Conservation (phyloP, 2,329 filamentous ascomycete genomes). For the Aspergillus calidoustus region DNA sequence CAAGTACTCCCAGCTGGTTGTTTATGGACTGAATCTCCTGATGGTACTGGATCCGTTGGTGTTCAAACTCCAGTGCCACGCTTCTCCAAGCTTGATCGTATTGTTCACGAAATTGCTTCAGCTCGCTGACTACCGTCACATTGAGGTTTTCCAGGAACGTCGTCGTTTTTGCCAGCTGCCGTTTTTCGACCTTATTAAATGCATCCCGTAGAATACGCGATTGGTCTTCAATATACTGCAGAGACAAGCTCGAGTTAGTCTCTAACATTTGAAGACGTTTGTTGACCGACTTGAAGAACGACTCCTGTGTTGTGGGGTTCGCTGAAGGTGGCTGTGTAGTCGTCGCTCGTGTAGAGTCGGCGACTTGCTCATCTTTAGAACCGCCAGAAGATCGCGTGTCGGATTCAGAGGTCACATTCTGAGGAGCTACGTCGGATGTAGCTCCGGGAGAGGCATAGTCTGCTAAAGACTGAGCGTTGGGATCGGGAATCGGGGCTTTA, state of each 20-base stretch:
- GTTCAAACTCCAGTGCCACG: constrained; percentile 88
- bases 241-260: constrained; percentile 85
- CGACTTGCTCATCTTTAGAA: constrained; percentile 39
- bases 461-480: constrained; percentile 17
- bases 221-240: constrained; percentile 97
- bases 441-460: constrained; percentile 23
- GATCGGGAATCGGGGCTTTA: constrained; percentile 25
- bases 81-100: constrained; percentile 98
- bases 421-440: constrained; percentile 25
- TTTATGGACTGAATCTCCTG: constrained; percentile 82
- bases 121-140: constrained; percentile 78
- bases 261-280: constrained; percentile 92
- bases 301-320: constrained; percentile 88
- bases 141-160: constrained; percentile 86
- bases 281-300: constrained; percentile 95
- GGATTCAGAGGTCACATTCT: constrained; percentile 30
- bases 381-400: constrained; percentile 26
- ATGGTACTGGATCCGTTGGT: constrained; percentile 82
- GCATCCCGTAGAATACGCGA: constrained; percentile 87
- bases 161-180: constrained; percentile 81
- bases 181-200: constrained; percentile 82
- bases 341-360: constrained; percentile 39
- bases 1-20: constrained; percentile 79
- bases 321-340: constrained; percentile 57
- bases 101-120: constrained; percentile 76